Evolutionary conservation across 208 protist species (phyloP).

Genomic region (Trypanosomatidae sp.): DNA sequence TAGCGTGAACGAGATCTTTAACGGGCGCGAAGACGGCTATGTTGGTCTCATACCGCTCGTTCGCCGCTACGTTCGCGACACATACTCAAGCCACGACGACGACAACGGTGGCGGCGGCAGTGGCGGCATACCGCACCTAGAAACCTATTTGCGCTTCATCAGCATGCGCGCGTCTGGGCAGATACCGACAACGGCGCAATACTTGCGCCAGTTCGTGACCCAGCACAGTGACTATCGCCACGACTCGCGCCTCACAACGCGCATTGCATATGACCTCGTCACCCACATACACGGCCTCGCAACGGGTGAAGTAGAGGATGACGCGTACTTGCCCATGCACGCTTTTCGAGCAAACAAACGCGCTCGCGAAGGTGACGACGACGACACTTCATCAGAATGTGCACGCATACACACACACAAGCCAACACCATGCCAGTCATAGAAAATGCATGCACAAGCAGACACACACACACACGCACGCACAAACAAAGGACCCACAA

Average conservation of each 20-base stretch:
- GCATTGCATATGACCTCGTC: constrained; percentile 85
- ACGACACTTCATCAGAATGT: neutral
- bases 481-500: too few species aligned
- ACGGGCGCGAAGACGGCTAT: constrained; percentile 82
- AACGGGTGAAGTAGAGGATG: constrained; percentile 14
- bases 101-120: neutral
- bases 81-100: constrained; percentile 55
- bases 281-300: constrained; percentile 54
- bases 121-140: constrained; percentile 27
- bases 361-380: constrained; percentile 6
- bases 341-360: constrained; percentile 16
- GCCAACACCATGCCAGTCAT: neutral
- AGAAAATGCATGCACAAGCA: too few species aligned
- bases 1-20: constrained; percentile 93
- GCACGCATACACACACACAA: neutral
- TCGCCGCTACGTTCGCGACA: constrained; percentile 67
- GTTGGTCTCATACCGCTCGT: constrained; percentile 91
- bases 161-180: constrained; percentile 87
- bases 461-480: too few species aligned
- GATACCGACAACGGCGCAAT: constrained; percentile 90
- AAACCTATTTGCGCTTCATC: constrained; percentile 88
- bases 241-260: constrained; percentile 88
- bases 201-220: constrained; percentile 89
- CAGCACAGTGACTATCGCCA: constrained; percentile 91
- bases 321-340: constrained; percentile 41